Base-by-base conservation (phyloP, 139 green algal genomes). In the Chlorella sp. region DNA sequence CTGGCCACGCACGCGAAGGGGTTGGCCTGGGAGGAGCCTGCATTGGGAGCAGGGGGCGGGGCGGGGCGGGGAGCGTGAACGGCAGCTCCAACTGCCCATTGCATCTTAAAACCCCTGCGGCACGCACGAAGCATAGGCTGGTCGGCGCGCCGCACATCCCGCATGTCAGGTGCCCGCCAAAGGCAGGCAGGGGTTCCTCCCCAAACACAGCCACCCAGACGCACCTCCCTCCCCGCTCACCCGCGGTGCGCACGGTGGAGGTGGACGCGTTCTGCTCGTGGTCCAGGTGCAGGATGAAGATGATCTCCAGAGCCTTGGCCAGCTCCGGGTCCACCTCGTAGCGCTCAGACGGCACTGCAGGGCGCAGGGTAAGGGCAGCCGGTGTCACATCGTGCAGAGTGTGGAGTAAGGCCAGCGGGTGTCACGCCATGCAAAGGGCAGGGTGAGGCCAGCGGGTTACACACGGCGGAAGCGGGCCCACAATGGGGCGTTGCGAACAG, bases 201-300 rank as follows among this genome's bases (percentile, higher is more conserved):
- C n/a, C n/a, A n/a, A n/a, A n/a, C n/a, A n/a, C n/a, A n/a, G n/a
- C n/a, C n/a, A n/a, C n/a, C n/a, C n/a, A 7, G 11, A 54, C 8
- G 11, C 8, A 16, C 83, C 46, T 46, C 14, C 67, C 20, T 38
- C 5, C 74, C n/a, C 17, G 11, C 41, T 36, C 79, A 14, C 91
- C 92, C 70, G 90, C 90, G 28, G 87, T 89, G 65, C 92, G 87
- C 38, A 95, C 92, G 4, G 92, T 95, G 28, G 84, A 92, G 8
- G 92, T 95, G 69, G 86, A 92, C 11, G 92, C 92, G 83, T 95
- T 95, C 79, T 95, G 92, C 77, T 95, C 92, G 86, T 95, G 92
- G 82, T 95, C 92, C 81, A 92, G 88, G 87, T 95, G 92, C 76
- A 95, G 76, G 68, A 95, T 94, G n/a, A 95, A 80, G 78, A 95